These are phyloP conservation scores for Hamigera avellanea DNA, from an alignment of 495 filamentous ascomycete species.

Conservation along the genomic window DNA sequence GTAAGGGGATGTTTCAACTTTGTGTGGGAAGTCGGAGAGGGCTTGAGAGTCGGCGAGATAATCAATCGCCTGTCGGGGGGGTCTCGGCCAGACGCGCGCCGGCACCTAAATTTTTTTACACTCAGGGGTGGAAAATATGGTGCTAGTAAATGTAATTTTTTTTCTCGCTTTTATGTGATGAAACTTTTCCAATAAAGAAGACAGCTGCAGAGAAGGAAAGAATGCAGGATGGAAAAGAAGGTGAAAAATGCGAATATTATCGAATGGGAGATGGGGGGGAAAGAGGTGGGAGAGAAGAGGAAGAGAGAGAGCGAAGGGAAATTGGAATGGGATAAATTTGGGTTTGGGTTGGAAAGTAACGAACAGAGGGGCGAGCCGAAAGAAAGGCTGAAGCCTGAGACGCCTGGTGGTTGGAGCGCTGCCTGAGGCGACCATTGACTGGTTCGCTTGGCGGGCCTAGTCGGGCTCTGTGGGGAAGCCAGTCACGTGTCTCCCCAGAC, in stretches of 20 bases:
- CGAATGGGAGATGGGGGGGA: conserved; percentile 32
- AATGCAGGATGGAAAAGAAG: conserved; percentile 10
- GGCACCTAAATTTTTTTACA: conserved; percentile 8
- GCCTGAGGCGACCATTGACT: too few species aligned
- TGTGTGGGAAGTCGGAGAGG: background rate
- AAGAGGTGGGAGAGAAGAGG: conserved; percentile 14
- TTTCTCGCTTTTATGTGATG: conserved; percentile 11
- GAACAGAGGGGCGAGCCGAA: too few species aligned
- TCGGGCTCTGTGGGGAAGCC: too few species aligned
- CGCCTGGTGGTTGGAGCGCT: too few species aligned
- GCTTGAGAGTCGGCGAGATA: background rate
- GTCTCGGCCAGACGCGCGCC: conserved; percentile 13
- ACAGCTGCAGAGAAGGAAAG: conserved; percentile 16
- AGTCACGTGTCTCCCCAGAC: too few species aligned
- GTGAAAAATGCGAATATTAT: conserved; percentile 9
- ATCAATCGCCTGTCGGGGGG: conserved; percentile 2
- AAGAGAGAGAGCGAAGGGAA: conserved; percentile 15
- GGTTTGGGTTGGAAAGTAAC: background rate
- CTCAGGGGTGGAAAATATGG: too few species aligned
- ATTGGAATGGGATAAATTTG: conserved; percentile 6
- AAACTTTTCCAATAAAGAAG: conserved; percentile 1
- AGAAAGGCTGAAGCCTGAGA: background rate
- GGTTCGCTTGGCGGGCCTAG: too few species aligned
- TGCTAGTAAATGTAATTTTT: conserved; percentile 14
- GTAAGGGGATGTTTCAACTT: conserved; percentile 1